Percentiles rank a stretch among this genome's conserved stretches.
These are phyloP conservation scores for Amanita rubescens DNA, from an alignment of 768 basidiomycete genomes.

Conservation along the genomic window DNA sequence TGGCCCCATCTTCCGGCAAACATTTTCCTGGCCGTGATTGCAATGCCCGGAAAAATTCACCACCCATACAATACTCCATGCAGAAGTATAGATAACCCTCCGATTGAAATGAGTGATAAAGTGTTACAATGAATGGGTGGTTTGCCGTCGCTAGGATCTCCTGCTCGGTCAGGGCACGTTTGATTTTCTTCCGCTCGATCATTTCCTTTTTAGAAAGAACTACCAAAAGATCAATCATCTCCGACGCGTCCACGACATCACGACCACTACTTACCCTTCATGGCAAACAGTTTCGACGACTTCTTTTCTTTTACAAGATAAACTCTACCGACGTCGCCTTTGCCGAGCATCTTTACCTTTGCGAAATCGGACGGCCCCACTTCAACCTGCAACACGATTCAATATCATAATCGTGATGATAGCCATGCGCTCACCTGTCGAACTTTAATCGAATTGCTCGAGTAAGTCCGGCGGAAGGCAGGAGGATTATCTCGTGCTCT, in stretches of 20 bases:
- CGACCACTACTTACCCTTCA: slow-evolving; percentile 88
- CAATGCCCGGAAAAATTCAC: slow-evolving; percentile 97
- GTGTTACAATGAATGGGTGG: slow-evolving; percentile 98
- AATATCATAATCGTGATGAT: background rate
- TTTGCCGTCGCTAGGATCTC: slow-evolving; percentile 98
- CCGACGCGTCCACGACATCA: slow-evolving; percentile 22
- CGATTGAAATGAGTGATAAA: slow-evolving; percentile 98
- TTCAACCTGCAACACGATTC: slow-evolving; percentile 57
- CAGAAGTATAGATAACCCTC: slow-evolving; percentile 97
- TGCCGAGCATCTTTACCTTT: slow-evolving; percentile 97
- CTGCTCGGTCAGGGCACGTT: slow-evolving; percentile 96
- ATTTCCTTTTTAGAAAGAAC: slow-evolving; percentile 99
- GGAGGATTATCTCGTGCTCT: slow-evolving; percentile 42
- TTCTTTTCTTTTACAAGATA: slow-evolving; percentile 99
- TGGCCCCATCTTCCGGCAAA: slow-evolving; percentile 87
- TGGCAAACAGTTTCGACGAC: slow-evolving; percentile 90
- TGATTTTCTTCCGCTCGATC: slow-evolving; percentile 99
- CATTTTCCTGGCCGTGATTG: slow-evolving; percentile 97
- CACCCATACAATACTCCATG: slow-evolving; percentile 99
- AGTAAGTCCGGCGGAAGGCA: slow-evolving; percentile 91
- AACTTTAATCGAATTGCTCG: slow-evolving; percentile 95
- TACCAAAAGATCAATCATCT: slow-evolving; percentile 37
- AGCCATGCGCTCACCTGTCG: slow-evolving; percentile 49
- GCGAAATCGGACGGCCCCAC: slow-evolving; percentile 91
- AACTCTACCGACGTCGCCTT: slow-evolving; percentile 97